Percentiles rank a stretch among this genome's conserved stretches.
phyloP scores from a whole-genome alignment of 106 monocot species.

The Vanilla planifolia region DNA sequence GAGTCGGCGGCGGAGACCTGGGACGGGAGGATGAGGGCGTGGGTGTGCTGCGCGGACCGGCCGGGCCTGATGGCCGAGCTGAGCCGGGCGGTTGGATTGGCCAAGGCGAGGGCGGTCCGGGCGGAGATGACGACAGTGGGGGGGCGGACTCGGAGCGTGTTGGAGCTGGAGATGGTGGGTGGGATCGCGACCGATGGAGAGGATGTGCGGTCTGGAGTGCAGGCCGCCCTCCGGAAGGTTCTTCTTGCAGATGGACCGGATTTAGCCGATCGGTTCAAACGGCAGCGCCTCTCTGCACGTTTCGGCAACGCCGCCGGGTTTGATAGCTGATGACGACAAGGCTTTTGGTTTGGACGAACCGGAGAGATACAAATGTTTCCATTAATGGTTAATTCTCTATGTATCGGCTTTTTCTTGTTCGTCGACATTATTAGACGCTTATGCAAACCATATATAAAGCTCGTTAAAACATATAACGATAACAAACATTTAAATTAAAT shows the following conservation, averaged over 20 bases:
- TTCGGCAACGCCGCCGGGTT: slow-evolving; percentile 1
- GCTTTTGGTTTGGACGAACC: not conserved
- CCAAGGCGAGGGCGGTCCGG: slow-evolving; percentile 40
- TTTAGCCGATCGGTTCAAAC: slow-evolving; percentile 25
- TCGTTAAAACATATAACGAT: too few species aligned
- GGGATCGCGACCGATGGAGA: slow-evolving; percentile 1
- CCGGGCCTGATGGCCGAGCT: slow-evolving; percentile 67
- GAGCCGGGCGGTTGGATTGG: slow-evolving; percentile 51
- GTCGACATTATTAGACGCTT: too few species aligned
- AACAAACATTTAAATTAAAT: too few species aligned
- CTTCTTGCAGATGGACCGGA: slow-evolving; percentile 22
- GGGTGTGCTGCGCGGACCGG: slow-evolving; percentile 78
- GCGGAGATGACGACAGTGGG: slow-evolving; percentile 79
- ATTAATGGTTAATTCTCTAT: too few species aligned
- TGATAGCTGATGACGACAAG: not conserved
- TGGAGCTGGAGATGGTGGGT: slow-evolving; percentile 40
- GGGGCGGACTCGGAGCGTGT: slow-evolving; percentile 54
- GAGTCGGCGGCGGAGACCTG: slow-evolving; percentile 1
- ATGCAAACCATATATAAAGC: too few species aligned
- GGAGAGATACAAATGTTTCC: not conserved
- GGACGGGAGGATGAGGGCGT: slow-evolving; percentile 26
- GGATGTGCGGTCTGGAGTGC: slow-evolving; percentile 28
- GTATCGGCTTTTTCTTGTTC: too few species aligned
- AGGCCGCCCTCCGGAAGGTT: slow-evolving; percentile 46
- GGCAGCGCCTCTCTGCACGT: slow-evolving; percentile 21